These are phyloP conservation scores for Fusarium dlaminii DNA, from an alignment of 2,329 filamentous ascomycete genomes.

Conservation along the genomic window DNA sequence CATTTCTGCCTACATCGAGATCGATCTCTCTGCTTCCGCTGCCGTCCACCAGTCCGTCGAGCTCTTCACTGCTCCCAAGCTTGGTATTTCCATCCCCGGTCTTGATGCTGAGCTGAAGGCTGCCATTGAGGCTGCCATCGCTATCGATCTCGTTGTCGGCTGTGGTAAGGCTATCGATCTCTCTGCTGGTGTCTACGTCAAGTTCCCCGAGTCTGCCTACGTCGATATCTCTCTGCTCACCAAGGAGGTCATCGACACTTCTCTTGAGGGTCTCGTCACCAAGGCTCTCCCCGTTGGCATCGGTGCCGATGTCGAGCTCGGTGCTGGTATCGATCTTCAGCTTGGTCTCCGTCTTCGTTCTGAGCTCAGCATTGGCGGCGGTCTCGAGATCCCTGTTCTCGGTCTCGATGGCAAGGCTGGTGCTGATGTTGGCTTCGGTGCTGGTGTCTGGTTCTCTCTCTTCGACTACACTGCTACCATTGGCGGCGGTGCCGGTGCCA, in stretches of 20 bases:
- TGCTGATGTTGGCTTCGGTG: constrained; percentile 49
- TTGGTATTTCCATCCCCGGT: constrained; percentile 52
- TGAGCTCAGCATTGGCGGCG: constrained; percentile 53
- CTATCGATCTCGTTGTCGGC: constrained; percentile 62
- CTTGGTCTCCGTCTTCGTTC: constrained; percentile 62
- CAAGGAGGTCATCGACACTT: constrained; percentile 50
- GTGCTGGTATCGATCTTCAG: constrained; percentile 56
- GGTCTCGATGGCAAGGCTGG: constrained; percentile 48
- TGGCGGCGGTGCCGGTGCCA: constrained; percentile 45
- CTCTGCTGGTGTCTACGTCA: constrained; percentile 56
- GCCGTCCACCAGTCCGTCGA: constrained; percentile 61
- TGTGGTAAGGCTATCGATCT: constrained; percentile 60
- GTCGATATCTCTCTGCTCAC: constrained; percentile 54
- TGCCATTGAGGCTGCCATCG: constrained; percentile 58
- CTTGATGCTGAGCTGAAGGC: constrained; percentile 54
- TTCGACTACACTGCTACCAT: constrained; percentile 60
- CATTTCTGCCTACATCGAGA: constrained; percentile 62
- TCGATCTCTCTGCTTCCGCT: constrained; percentile 56
- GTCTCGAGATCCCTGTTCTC: constrained; percentile 39
- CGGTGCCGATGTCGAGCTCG: constrained; percentile 43
- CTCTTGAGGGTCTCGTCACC: constrained; percentile 50
- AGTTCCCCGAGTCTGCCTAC: constrained; percentile 56
- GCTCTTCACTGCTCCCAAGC: constrained; percentile 54
- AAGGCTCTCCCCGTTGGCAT: constrained; percentile 42
- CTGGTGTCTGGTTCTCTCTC: constrained; percentile 61